A percentile compares a stretch with the other conserved stretches of the same genome.
Evolutionary conservation across 2,329 filamentous ascomycete species (phyloP).

Genomic region (Monosporascus sp.): DNA sequence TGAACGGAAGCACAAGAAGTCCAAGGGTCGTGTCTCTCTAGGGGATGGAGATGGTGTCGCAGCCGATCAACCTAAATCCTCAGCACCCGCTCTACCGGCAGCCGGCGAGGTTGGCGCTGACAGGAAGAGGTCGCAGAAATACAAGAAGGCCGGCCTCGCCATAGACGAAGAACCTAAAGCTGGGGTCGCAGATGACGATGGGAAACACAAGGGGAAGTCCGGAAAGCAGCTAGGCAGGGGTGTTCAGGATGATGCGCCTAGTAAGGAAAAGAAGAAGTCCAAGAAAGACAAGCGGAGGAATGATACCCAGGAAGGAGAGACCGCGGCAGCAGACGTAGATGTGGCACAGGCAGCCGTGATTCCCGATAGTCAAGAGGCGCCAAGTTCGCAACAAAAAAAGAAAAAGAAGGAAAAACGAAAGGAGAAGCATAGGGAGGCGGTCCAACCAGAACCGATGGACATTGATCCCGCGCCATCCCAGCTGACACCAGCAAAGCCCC

Average conservation of each 20-base stretch:
- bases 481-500: slow-evolving; percentile 23
- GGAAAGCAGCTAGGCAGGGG: slow-evolving; percentile 14
- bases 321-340: slow-evolving; percentile 8
- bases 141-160: slow-evolving; percentile 15
- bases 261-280: slow-evolving; percentile 18
- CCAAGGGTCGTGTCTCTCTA: slow-evolving; percentile 29
- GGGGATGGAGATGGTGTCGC: neutral
- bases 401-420: slow-evolving; percentile 11
- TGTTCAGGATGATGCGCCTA: slow-evolving; percentile 8
- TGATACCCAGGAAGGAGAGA: slow-evolving; percentile 15
- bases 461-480: slow-evolving; percentile 21
- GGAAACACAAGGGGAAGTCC: slow-evolving; percentile 35
- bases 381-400: neutral
- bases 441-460: slow-evolving; percentile 33
- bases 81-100: neutral
- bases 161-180: neutral
- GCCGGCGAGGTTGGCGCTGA: neutral
- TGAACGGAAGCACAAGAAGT: slow-evolving; percentile 46
- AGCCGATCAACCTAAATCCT: neutral
- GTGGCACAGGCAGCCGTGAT: neutral
- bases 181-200: slow-evolving; percentile 32
- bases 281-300: slow-evolving; percentile 20
- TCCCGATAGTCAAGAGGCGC: slow-evolving; percentile 1
- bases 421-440: slow-evolving; percentile 8
- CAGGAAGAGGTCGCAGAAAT: slow-evolving; percentile 17